Percentiles rank a stretch among this genome's conserved stretches.
These are phyloP conservation scores for Arthromyces matolae DNA, from an alignment of 768 basidiomycete species.

Conservation along the genomic window DNA sequence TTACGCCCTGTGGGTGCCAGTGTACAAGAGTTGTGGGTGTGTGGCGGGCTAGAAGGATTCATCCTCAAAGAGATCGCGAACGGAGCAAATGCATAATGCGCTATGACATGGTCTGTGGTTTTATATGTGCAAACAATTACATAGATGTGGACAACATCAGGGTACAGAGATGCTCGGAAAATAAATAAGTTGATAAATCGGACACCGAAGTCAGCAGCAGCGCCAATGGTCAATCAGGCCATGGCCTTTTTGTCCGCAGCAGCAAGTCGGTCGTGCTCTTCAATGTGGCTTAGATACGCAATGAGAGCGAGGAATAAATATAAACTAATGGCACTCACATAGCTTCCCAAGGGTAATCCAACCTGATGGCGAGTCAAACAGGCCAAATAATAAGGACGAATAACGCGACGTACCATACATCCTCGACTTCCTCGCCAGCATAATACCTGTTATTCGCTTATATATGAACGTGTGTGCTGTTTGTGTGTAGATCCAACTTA, in stretches of 20 bases:
- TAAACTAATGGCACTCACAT: conserved; percentile 40
- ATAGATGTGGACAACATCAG: no score
- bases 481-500: no score
- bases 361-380: conserved; percentile 38
- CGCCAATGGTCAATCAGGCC: no score
- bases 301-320: neutral
- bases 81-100: conserved; percentile 17
- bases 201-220: no score
- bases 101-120: neutral
- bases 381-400: neutral
- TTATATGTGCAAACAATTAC: no score
- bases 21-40: conserved; percentile 97
- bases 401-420: conserved; percentile 63
- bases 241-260: conserved; percentile 32
- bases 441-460: conserved; percentile 64
- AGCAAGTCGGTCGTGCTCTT: conserved; percentile 68
- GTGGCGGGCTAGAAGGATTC: conserved; percentile 90
- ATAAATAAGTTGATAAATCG: no score
- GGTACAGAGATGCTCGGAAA: no score
- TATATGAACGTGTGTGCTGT: no score
- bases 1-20: conserved; percentile 84
- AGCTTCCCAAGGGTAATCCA: conserved; percentile 85
- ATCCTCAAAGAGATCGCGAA: conserved; percentile 70
- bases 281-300: conserved; percentile 55
- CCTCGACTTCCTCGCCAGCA: conserved; percentile 68